Conservation (phyloP, 148 eudicot genomes). For the Hydrangea macrophylla region DNA sequence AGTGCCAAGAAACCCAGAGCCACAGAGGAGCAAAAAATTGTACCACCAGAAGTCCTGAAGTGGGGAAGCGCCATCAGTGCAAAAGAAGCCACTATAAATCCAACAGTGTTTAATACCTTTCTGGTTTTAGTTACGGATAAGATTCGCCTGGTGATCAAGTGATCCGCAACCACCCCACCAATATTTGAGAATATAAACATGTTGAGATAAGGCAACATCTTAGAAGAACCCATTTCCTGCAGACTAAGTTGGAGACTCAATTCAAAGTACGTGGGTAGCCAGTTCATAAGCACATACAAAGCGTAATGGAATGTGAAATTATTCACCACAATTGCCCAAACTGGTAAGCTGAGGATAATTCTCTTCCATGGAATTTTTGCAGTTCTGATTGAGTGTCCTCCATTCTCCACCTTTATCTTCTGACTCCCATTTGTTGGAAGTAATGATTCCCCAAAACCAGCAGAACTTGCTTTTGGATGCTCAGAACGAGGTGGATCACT, state of each 20-base stretch:
- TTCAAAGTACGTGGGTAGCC: conserved; percentile 85
- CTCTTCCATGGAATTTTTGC: conserved; percentile 62
- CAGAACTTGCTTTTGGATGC: conserved; percentile 74
- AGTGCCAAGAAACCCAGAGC: conserved; percentile 84
- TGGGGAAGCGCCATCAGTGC: conserved; percentile 56
- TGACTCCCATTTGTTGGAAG: conserved; percentile 50
- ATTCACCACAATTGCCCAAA: conserved; percentile 84
- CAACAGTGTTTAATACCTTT: conserved; percentile 61
- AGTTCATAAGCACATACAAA: conserved; percentile 76
- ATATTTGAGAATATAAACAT: no score
- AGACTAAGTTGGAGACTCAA: conserved; percentile 70
- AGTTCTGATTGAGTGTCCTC: conserved; percentile 27
- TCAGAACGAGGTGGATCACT: no score
- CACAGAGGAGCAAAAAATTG: conserved; percentile 65
- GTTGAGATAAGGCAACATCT: no score
- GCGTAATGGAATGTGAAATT: conserved; percentile 81
- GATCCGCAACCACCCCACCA: conserved; percentile 78
- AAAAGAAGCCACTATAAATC: conserved; percentile 61
- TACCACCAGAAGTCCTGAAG: conserved; percentile 64
- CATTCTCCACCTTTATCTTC: conserved; percentile 43
- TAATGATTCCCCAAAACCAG: conserved; percentile 69
- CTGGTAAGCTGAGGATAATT: conserved; percentile 53
- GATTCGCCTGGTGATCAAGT: conserved; percentile 51
- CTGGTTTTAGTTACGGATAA: conserved; percentile 60
- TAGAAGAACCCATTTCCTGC: conserved; percentile 85